Evolutionary conservation across 129 eudicot genomes (phyloP), one percentile per base, ranked within the genome.

Genomic region (Lonicera japonica): DNA sequence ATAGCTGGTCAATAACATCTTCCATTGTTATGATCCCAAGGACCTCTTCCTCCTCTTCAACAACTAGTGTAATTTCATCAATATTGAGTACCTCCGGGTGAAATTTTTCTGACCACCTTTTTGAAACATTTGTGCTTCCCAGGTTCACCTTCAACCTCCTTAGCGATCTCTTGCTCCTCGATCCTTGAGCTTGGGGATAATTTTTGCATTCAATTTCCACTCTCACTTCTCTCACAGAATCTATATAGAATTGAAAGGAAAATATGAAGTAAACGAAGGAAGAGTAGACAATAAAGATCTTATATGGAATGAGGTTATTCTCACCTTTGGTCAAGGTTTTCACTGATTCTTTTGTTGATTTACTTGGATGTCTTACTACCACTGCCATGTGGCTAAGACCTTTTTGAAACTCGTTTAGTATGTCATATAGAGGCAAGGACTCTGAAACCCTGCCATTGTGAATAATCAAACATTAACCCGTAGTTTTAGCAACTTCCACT

Each of bases 301-400:
- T 43, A 14, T 14, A 43, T 4, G 13, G 50, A 43, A 10, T 38
- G 43, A 38, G 10, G 43, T 38, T 38, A 21, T 40, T 54, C 80
- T 66, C 62, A 79, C 80, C 69, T 14, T 77, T 73, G 60, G 63
- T 60, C 1, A 68, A 58, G 52, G 14, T 54, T 23, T 69, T 81
- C 73, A 45, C 67, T 50, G 16, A 54, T 25, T 73, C 55, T 12
- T 40, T 59, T 25, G 29, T 58, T 12, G 29, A 36, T 54, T 60
- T 66, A 56, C 63, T 77, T 54, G 23, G 69, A 21, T 75, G 75
- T 58, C 84, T 80, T 60, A 82, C 68, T 25, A 88, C 94, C 16
- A 78, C 83, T 41, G 96, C 94, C 72, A 85, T 88, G 77, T 88
- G 96, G 55, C 94, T 88, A 24, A 72, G 90, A 58, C 94, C 94